These are phyloP conservation scores for Crataegus laevigata DNA, from an alignment of 306 rosid genomes.

Conservation along the genomic window DNA sequence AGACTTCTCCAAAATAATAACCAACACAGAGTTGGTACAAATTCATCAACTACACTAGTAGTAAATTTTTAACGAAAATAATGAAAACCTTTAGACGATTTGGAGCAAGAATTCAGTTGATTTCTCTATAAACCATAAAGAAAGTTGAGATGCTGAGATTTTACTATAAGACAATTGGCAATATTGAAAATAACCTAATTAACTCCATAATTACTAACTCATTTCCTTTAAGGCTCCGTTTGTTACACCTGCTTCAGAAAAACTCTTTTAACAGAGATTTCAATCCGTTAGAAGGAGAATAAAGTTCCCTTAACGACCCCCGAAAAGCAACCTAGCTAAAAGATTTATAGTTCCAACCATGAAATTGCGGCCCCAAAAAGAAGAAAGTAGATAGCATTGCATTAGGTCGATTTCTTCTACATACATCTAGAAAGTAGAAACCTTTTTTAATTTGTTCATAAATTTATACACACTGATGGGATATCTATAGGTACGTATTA, in stretches of 20 bases:
- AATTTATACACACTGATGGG: not conserved
- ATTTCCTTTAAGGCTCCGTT: no score
- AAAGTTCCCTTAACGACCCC: no score
- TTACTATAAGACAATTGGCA: not conserved
- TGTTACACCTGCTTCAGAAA: no score
- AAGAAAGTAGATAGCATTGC: not conserved
- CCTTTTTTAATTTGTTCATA: not conserved
- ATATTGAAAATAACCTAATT: no score
- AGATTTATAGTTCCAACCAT: not conserved
- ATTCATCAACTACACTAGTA: not conserved
- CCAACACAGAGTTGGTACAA: not conserved
- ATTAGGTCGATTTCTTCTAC: not conserved
- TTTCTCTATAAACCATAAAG: not conserved
- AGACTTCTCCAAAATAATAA: constrained; percentile 62
- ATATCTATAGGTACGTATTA: not conserved
- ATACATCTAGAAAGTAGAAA: not conserved
- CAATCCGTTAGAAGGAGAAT: no score
- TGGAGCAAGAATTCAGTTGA: not conserved
- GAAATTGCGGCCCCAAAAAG: no score
- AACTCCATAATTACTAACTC: no score
- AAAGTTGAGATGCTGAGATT: not conserved
- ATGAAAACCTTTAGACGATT: no score
- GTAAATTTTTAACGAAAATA: no score
- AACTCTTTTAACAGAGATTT: no score
- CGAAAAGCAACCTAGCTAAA: no score